These are phyloP conservation scores for Chimonanthus salicifolius DNA, from an alignment of 164 flowering plant genomes.

Conservation along the genomic window DNA sequence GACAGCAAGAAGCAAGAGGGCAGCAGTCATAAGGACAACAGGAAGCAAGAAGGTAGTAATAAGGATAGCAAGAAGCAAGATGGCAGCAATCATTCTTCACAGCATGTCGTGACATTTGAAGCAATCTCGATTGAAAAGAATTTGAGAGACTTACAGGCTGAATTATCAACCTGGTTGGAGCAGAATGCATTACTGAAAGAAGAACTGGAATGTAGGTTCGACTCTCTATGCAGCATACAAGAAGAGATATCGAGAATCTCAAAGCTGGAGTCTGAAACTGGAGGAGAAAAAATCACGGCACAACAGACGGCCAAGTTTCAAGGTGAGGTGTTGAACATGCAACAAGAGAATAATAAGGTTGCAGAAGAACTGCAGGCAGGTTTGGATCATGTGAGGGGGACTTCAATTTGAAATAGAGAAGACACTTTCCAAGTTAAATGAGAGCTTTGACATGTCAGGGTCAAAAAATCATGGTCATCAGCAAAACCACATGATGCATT, in stretches of 20 bases:
- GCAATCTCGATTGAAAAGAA: conserved; percentile 44
- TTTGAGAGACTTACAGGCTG: conserved; percentile 59
- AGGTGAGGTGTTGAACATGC: conserved; percentile 72
- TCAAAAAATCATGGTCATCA: conserved; percentile 13
- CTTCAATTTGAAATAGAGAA: conserved; percentile 43
- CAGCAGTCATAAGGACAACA: too few relatives aligned
- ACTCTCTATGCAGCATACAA: conserved; percentile 42
- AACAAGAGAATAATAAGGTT: conserved; percentile 65
- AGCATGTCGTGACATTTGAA: conserved; percentile 29
- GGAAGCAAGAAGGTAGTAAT: too few relatives aligned
- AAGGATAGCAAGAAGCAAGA: conserved; percentile 25
- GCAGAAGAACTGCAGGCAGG: conserved; percentile 50
- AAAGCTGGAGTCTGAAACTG: conserved; percentile 12
- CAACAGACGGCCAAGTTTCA: conserved; percentile 68
- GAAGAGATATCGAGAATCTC: conserved; percentile 40
- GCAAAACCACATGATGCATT: conserved; percentile 10
- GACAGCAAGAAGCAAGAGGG: too few relatives aligned
- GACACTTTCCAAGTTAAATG: conserved; percentile 33
- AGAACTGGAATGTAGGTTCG: conserved; percentile 41
- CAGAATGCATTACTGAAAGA: conserved; percentile 48
- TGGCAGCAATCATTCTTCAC: conserved; percentile 8
- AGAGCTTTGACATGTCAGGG: conserved; percentile 32
- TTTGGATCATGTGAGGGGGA: conserved; percentile 31
- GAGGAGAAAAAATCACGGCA: conserved; percentile 25
- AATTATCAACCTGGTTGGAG: conserved; percentile 57